Evolutionary conservation across 495 filamentous ascomycete genomes (phyloP).

Genomic region (Penicillium lividum): DNA sequence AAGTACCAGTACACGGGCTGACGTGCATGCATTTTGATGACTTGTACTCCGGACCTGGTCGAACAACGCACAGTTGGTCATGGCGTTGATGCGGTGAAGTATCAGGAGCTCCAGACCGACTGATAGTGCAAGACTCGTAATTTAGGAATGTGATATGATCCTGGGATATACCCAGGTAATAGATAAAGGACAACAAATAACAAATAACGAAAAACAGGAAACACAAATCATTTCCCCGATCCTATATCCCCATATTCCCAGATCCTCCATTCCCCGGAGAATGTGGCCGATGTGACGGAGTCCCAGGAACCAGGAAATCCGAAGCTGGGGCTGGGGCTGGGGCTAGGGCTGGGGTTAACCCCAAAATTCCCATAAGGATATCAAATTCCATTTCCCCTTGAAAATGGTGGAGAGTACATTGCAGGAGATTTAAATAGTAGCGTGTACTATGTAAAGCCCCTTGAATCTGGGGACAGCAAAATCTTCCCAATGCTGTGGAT

Average conservation of each 20-base stretch:
- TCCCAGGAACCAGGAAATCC: constrained; percentile 7
- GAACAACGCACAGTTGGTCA: constrained; percentile 2
- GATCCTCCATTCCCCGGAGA: neutral
- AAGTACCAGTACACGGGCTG: constrained; percentile 2
- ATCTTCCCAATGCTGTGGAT: neutral
- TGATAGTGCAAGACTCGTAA: neutral
- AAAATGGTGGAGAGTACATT: constrained; percentile 7
- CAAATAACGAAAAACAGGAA: neutral
- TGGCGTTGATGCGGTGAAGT: neutral
- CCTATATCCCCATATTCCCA: neutral
- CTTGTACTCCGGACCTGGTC: neutral
- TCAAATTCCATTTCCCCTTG: neutral
- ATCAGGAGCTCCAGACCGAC: neutral
- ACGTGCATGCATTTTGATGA: constrained; percentile 5
- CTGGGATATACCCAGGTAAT: too few species aligned
- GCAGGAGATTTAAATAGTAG: constrained; percentile 6
- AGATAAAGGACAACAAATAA: neutral
- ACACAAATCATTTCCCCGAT: neutral
- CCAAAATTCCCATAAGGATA: neutral
- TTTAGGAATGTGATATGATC: neutral
- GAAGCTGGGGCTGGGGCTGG: neutral
- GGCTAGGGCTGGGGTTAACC: neutral
- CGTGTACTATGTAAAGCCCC: constrained; percentile 4
- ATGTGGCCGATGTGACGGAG: neutral
- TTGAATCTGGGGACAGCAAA: constrained; percentile 8